Conservation (phyloP, 202 grass and related monocot genomes). For the Brachypodium distachyon region DNA sequence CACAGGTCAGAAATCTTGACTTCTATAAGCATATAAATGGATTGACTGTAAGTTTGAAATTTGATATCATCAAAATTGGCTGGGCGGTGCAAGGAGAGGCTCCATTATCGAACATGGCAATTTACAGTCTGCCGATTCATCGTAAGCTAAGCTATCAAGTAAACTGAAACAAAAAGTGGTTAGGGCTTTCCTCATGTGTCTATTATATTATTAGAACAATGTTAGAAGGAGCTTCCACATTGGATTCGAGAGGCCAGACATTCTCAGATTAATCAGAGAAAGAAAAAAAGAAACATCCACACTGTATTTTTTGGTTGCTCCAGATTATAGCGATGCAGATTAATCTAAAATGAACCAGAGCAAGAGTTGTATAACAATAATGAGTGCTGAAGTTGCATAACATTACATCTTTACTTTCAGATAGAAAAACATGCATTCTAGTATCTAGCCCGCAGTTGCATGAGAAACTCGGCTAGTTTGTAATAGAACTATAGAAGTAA, state of each 20-base stretch:
- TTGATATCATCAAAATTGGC: neutral
- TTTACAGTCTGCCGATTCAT: neutral
- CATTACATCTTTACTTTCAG: neutral
- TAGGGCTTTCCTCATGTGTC: neutral
- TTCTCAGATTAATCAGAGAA: neutral
- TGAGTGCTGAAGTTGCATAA: neutral
- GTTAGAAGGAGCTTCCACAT: neutral
- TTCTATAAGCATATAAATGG: neutral
- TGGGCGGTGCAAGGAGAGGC: neutral
- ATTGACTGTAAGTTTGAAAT: neutral
- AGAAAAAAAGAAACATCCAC: neutral
- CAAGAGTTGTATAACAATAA: neutral
- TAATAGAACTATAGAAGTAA: neutral
- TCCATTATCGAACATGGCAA: neutral
- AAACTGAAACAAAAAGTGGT: neutral
- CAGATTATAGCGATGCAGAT: neutral
- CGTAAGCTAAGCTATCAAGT: neutral
- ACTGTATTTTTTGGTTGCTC: neutral
- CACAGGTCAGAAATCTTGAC: neutral
- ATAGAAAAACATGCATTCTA: too few species aligned
- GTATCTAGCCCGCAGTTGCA: neutral
- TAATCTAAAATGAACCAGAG: neutral
- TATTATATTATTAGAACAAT: neutral
- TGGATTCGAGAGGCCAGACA: neutral
- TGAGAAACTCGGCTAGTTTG: neutral